Evolutionary conservation across 768 basidiomycete genomes (phyloP).

Genomic region (Solioccasus polychromus): DNA sequence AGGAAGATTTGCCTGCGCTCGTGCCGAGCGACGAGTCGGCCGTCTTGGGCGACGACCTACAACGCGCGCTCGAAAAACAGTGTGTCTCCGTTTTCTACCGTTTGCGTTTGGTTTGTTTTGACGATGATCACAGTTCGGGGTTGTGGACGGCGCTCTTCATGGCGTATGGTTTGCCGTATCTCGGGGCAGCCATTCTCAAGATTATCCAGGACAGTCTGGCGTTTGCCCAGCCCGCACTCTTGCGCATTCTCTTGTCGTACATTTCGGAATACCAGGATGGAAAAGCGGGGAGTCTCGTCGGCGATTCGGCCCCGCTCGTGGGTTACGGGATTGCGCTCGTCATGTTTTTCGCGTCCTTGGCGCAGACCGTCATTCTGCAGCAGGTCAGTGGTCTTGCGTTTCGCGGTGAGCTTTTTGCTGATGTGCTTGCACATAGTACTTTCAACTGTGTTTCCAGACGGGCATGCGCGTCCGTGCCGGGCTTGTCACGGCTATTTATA

Average conservation of each 20-base stretch:
- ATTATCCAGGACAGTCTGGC: constrained; percentile 75
- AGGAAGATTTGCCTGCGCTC: constrained; percentile 81
- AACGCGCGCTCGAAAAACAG: constrained; percentile 62
- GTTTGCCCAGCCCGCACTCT: constrained; percentile 85
- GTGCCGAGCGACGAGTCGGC: constrained; percentile 65
- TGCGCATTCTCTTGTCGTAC: constrained; percentile 75
- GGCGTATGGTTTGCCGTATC: constrained; percentile 79
- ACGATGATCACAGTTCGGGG: constrained; percentile 53
- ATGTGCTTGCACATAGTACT: constrained; percentile 59
- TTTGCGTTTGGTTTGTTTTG: not conserved
- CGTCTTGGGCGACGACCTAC: constrained; percentile 60
- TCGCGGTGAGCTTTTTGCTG: too few species aligned
- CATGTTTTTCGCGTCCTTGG: constrained; percentile 81
- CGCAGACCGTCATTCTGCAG: constrained; percentile 77
- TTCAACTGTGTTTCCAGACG: constrained; percentile 77
- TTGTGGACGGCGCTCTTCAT: constrained; percentile 72
- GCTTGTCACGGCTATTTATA: constrained; percentile 80
- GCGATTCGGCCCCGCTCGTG: constrained; percentile 41
- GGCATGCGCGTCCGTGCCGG: constrained; percentile 95
- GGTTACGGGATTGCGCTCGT: constrained; percentile 73
- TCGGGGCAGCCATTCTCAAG: constrained; percentile 62
- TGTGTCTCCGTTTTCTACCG: constrained; percentile 30
- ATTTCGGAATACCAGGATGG: constrained; percentile 73
- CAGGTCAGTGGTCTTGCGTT: constrained; percentile 66
- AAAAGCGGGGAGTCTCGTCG: constrained; percentile 31